Evolutionary conservation across 441 rosid species (phyloP).

Genomic region (Breynia disticha): DNA sequence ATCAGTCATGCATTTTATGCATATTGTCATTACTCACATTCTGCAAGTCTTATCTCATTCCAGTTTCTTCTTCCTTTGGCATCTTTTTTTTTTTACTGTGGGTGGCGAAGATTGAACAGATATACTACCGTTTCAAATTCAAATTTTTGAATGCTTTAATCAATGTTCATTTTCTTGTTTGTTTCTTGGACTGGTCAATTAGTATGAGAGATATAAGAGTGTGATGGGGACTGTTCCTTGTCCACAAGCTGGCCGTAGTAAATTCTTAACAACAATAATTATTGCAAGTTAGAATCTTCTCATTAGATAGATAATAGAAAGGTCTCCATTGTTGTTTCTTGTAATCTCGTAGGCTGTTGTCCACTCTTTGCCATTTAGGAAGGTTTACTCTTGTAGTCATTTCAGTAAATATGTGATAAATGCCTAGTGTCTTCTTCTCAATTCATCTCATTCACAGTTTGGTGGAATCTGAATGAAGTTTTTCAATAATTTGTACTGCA

Average conservation of each 20-base stretch:
- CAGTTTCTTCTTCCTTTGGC: conserved; percentile 6
- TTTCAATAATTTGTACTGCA: too few relatives aligned
- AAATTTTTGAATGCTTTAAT: conserved; percentile 21
- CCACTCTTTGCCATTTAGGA: background rate
- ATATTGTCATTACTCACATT: conserved; percentile 2
- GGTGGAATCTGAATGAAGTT: too few relatives aligned
- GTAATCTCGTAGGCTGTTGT: background rate
- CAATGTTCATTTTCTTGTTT: background rate
- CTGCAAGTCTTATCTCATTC: conserved; percentile 10
- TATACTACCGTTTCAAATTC: conserved; percentile 20
- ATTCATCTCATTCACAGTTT: background rate
- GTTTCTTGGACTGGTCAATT: background rate
- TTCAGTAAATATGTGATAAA: background rate
- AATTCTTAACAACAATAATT: too few relatives aligned
- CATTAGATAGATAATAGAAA: too few relatives aligned
- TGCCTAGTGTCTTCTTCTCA: background rate
- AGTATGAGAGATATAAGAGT: background rate
- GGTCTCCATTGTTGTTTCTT: too few relatives aligned
- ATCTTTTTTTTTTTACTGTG: background rate
- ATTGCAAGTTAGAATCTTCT: too few relatives aligned
- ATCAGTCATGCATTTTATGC: conserved; percentile 3
- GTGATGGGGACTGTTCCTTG: too few relatives aligned
- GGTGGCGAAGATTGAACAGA: background rate
- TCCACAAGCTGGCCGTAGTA: too few relatives aligned
- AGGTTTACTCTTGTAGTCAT: background rate